phyloP scores from a whole-genome alignment of 345 rosid species.

The Bruguiera sexangula region DNA sequence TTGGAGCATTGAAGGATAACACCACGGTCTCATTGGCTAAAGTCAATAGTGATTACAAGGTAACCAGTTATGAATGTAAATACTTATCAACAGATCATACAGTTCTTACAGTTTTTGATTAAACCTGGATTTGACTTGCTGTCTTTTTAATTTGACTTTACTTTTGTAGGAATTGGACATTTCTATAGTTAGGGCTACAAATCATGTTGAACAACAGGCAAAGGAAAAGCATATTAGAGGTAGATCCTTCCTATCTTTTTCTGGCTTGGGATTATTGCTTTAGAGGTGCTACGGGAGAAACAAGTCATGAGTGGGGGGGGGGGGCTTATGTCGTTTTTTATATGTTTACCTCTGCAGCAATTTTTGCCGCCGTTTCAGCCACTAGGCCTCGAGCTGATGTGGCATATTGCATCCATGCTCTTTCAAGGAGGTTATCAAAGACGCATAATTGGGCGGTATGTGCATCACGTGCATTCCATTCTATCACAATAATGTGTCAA shows the following conservation, averaged over 20 bases:
- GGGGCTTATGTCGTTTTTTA: conserved; percentile 1
- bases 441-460: conserved; percentile 99
- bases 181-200: conserved; percentile 92
- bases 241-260: conserved; percentile 19
- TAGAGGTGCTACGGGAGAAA: not conserved
- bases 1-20: conserved; percentile 93
- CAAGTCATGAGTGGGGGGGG: not conserved
- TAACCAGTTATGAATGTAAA: conserved; percentile 15
- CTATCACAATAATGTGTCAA: too few relatives aligned
- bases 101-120: not conserved
- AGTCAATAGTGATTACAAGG: conserved; percentile 97
- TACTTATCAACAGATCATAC: not conserved
- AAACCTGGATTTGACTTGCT: not conserved
- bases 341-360: conserved; percentile 54
- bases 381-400: conserved; percentile 99
- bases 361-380: conserved; percentile 86
- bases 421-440: conserved; percentile 76
- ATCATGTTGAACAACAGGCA: conserved; percentile 90
- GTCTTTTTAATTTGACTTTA: conserved; percentile 8
- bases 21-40: conserved; percentile 98
- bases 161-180: conserved; percentile 81
- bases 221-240: conserved; percentile 87
- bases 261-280: not conserved
- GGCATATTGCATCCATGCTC: conserved; percentile 93
- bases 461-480: conserved; percentile 5